A percentile compares a stretch with the other conserved stretches of the same genome.
Conservation (phyloP, 2,329 filamentous ascomycete genomes). For the Fonsecaea pedrosoi region DNA sequence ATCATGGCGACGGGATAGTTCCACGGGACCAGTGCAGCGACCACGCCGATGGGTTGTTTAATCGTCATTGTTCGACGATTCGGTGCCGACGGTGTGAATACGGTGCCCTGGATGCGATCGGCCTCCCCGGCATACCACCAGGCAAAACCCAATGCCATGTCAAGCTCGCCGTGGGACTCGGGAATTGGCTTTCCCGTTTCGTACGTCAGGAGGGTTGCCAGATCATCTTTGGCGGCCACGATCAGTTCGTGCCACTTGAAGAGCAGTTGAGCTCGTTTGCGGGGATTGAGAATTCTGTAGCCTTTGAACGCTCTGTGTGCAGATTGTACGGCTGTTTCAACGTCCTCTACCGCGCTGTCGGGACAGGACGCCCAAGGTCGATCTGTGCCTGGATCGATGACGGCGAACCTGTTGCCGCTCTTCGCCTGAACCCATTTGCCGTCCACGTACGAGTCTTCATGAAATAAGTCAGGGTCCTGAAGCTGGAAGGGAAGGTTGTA, state of each 20-base stretch:
- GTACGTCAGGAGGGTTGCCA: slow-evolving; percentile 68
- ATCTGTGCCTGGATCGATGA: slow-evolving; percentile 57
- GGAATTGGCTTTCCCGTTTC: slow-evolving; percentile 65
- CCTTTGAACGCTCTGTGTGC: slow-evolving; percentile 65
- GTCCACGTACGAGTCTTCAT: no score
- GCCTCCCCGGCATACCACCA: slow-evolving; percentile 68
- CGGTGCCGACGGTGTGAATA: slow-evolving; percentile 64
- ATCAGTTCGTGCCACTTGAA: slow-evolving; percentile 70
- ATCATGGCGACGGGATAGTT: slow-evolving; percentile 75
- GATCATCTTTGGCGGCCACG: slow-evolving; percentile 64
- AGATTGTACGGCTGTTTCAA: slow-evolving; percentile 63
- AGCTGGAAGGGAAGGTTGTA: no score
- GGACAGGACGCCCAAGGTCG: slow-evolving; percentile 58
- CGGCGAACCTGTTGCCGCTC: no score
- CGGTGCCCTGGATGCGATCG: slow-evolving; percentile 64
- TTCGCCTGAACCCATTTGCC: no score
- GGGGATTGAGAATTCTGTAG: slow-evolving; percentile 61
- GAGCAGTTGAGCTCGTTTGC: slow-evolving; percentile 63
- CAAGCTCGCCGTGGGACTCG: slow-evolving; percentile 62
- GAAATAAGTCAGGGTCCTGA: no score
- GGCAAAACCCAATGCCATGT: slow-evolving; percentile 61
- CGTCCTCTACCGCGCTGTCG: slow-evolving; percentile 60
- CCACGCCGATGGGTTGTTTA: slow-evolving; percentile 75
- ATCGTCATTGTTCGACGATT: slow-evolving; percentile 71
- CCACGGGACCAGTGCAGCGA: slow-evolving; percentile 72